phyloP scores from a whole-genome alignment of 768 basidiomycete genomes.

The Pulveroboletus sp. region DNA sequence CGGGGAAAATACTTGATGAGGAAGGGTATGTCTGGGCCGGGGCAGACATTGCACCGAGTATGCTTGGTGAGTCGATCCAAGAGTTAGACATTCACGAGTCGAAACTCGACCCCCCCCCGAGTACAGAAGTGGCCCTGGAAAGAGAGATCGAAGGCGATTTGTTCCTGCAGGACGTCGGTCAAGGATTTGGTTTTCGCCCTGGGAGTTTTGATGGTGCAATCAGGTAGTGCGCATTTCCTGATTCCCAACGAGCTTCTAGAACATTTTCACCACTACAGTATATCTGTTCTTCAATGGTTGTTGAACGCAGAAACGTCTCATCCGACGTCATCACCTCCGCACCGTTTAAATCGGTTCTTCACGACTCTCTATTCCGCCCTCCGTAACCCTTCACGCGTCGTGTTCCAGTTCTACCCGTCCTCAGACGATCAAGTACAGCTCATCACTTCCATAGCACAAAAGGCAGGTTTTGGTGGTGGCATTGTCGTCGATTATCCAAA shows the following conservation, averaged over 20 bases:
- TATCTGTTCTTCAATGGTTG: constrained; percentile 99
- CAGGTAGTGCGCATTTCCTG: constrained; percentile 47
- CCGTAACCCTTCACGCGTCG: constrained; percentile 77
- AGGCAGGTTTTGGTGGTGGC: constrained; percentile 95
- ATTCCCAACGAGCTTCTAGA: background rate
- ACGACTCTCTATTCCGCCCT: constrained; percentile 86
- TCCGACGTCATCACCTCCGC: constrained; percentile 84
- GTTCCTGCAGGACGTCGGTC: constrained; percentile 95
- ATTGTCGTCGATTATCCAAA: constrained; percentile 97
- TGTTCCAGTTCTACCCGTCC: constrained; percentile 94
- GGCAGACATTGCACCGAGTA: constrained; percentile 91
- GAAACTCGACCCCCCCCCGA: background rate
- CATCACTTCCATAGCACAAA: constrained; percentile 88
- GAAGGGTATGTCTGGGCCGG: constrained; percentile 92
- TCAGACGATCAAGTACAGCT: constrained; percentile 96
- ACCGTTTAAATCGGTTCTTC: constrained; percentile 83
- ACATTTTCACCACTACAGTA: constrained; percentile 43
- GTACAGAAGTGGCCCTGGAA: constrained; percentile 87
- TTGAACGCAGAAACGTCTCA: constrained; percentile 93
- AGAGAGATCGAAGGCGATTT: constrained; percentile 94
- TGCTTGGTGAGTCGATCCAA: constrained; percentile 68
- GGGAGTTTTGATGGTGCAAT: constrained; percentile 98
- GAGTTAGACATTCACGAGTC: background rate
- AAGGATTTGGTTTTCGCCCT: constrained; percentile 95
- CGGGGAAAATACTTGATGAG: constrained; percentile 94